phyloP scores from a whole-genome alignment of 371 early-diverging fungal species.

The Funneliformis caledonium region DNA sequence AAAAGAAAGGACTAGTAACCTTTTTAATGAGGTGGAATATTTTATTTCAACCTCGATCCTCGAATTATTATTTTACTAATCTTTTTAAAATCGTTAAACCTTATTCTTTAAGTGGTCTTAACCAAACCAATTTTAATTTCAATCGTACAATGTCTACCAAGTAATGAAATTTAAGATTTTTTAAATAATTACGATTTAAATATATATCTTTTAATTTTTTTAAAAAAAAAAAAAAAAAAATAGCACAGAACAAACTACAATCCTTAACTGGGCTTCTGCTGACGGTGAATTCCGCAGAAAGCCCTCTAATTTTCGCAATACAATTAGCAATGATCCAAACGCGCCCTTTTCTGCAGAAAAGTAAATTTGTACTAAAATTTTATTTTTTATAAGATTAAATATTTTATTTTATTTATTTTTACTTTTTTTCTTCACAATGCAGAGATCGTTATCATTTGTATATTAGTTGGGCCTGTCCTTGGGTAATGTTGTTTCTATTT shows the following conservation, averaged over 20 bases:
- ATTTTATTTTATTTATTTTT: neutral
- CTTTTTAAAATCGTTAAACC: neutral
- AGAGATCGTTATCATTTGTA: slow-evolving; percentile 80
- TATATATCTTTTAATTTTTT: too few relatives aligned
- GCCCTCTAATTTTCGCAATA: slow-evolving; percentile 81
- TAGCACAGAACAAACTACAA: slow-evolving; percentile 32
- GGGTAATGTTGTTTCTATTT: slow-evolving; percentile 56
- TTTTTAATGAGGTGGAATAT: too few relatives aligned
- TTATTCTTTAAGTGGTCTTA: neutral
- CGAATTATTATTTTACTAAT: too few relatives aligned
- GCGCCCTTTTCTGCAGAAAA: slow-evolving; percentile 80
- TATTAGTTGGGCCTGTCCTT: slow-evolving; percentile 84
- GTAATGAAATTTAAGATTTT: neutral
- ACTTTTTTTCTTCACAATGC: slow-evolving; percentile 6
- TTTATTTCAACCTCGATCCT: too few relatives aligned
- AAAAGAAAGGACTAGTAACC: too few relatives aligned
- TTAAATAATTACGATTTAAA: too few relatives aligned
- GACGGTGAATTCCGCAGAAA: slow-evolving; percentile 89
- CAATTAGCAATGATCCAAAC: slow-evolving; percentile 58
- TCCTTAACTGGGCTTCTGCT: slow-evolving; percentile 78
- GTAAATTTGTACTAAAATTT: slow-evolving; percentile 48
- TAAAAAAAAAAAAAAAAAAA: too few relatives aligned
- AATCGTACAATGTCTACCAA: neutral
- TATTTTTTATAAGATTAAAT: slow-evolving; percentile 1
- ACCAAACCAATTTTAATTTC: neutral